Evolutionary conservation across 345 rosid genomes (phyloP), one percentile per base, ranked within the genome.

Genomic region (Passiflora organensis): DNA sequence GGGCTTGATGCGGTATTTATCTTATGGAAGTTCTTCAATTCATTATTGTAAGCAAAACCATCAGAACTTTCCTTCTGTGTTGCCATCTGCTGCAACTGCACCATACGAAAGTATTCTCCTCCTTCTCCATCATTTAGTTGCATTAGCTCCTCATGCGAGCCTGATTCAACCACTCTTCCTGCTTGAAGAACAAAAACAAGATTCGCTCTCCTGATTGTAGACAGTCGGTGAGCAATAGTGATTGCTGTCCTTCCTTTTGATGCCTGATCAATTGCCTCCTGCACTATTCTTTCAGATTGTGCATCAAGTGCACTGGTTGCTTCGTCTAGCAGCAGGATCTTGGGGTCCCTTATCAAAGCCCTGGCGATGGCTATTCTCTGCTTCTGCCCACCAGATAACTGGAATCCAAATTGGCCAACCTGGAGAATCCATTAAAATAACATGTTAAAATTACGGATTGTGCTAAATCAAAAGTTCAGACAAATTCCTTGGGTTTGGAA

Each of bases 301-400:
- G 72, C 68, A 60, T 84, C 91, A 43, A 81, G 57, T 25, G 87
- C 91, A 72, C 91, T 81, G 1, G 91, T 81, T 60, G 91, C 87
- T 58, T 84, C 91, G 56, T 81, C 87, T 1, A 84, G 83, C 39
- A 84, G 67, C 65, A 84, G 56, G 58, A 84, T 84, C 55, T 76
- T 84, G 1, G 87, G 91, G 48, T 81, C 67, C 53, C 91, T 74
- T 46, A 81, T 79, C 13, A 79, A 58, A 43, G 91, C 87, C 54
- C 87, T 72, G 10, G 91, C 85, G 43, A 84, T 81, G 51, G 91
- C 87, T 16, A 84, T 78, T 64, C 91, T 51, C 75, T 81, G 87
- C 77, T 84, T 84, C 55, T 84, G 91, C 50, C 87, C 85, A 22
- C 91, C 87, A n/a, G 87, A 84, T 62, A 84, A 44, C 42, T 84